These are phyloP conservation scores for Coniosporium uncinatum DNA, from an alignment of 2,329 filamentous ascomycete genomes.

Conservation along the genomic window DNA sequence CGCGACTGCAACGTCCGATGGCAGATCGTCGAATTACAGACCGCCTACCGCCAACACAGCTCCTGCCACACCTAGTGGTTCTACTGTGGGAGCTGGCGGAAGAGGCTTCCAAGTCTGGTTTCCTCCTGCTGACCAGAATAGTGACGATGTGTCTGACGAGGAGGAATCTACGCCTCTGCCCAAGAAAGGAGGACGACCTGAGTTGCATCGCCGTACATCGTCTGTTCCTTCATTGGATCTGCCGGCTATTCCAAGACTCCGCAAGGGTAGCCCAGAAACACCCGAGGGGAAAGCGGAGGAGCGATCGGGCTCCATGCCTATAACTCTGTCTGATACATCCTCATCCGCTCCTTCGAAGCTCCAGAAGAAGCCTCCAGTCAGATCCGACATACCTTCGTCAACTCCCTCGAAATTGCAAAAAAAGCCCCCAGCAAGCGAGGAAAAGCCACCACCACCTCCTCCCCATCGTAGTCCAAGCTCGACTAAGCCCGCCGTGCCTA, in stretches of 20 bases:
- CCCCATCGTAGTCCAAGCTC: conserved; percentile 48
- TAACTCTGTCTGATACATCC: no score
- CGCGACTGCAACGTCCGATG: no score
- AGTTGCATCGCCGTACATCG: conserved; percentile 35
- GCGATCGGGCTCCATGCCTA: background rate
- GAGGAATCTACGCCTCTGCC: conserved; percentile 8
- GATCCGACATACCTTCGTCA: conserved; percentile 3
- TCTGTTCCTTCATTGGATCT: conserved; percentile 39
- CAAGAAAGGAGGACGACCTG: conserved; percentile 17
- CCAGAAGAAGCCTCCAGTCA: conserved; percentile 15
- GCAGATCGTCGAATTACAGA: background rate
- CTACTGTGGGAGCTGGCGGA: background rate
- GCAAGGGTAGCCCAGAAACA: conserved; percentile 21
- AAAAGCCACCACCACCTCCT: conserved; percentile 34
- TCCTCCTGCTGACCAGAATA: conserved; percentile 24
- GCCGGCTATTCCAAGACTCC: conserved; percentile 36
- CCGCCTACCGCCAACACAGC: conserved; percentile 8
- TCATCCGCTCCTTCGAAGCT: conserved; percentile 4
- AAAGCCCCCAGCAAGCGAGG: conserved; percentile 11
- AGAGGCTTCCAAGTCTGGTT: conserved; percentile 42
- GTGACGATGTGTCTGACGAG: conserved; percentile 17
- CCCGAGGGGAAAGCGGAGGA: background rate
- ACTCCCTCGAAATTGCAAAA: no score
- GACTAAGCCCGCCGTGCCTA: conserved; percentile 18
- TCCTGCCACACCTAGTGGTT: conserved; percentile 1